These are phyloP conservation scores for Tillandsia fasciculata DNA, from an alignment of 176 grass and related monocot species.

Conservation along the genomic window DNA sequence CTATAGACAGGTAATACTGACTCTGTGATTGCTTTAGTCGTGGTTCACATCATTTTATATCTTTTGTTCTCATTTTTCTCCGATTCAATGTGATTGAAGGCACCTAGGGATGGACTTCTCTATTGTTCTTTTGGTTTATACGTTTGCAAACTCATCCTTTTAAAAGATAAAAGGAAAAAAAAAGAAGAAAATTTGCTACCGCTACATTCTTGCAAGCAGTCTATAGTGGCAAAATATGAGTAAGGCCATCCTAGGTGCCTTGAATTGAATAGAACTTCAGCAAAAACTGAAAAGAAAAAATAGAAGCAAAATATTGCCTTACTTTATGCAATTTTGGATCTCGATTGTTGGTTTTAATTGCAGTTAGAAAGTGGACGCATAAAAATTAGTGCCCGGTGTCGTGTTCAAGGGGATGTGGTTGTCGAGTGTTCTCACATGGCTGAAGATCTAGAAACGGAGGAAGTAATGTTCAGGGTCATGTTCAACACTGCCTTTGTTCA, in stretches of 20 bases:
- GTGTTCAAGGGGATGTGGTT: slow-evolving; percentile 66
- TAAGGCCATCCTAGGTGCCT: no score
- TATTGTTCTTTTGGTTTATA: no score
- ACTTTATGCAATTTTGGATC: background rate
- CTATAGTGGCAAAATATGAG: no score
- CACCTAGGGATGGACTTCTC: no score
- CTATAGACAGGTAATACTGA: slow-evolving; percentile 64
- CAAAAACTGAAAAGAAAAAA: background rate
- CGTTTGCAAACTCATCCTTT: no score
- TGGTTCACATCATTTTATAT: no score
- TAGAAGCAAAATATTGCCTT: no score
- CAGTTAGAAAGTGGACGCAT: slow-evolving; percentile 35
- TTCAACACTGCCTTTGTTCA: slow-evolving; percentile 93
- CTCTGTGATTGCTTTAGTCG: background rate
- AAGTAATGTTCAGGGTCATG: slow-evolving; percentile 87
- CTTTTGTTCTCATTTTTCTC: no score
- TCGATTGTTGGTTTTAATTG: slow-evolving; percentile 19
- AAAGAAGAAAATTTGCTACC: no score
- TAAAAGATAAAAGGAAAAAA: no score
- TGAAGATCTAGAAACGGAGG: slow-evolving; percentile 50
- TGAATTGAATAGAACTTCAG: background rate
- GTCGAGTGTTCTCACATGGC: slow-evolving; percentile 74
- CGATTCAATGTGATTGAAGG: background rate
- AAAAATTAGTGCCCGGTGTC: slow-evolving; percentile 28
- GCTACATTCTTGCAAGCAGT: no score